Evolutionary conservation across 2,329 filamentous ascomycete species (phyloP).

Genomic region (Diplodia mutila): DNA sequence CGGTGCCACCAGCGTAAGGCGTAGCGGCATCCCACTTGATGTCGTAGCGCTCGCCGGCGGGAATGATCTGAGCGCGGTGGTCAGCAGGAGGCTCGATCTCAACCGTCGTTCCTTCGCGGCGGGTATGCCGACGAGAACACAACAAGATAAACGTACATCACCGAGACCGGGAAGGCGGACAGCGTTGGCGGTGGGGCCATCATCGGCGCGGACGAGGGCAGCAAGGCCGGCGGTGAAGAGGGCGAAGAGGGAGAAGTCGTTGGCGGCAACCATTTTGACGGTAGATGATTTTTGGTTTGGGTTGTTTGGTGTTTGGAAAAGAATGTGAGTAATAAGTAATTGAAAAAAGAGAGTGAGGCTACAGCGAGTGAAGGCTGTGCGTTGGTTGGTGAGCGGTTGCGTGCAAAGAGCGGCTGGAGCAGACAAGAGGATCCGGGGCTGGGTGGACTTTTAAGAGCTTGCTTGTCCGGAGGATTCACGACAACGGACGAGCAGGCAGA

Average conservation of each 20-base stretch:
- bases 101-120: neutral
- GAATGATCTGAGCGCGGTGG: conserved; percentile 47
- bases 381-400: neutral
- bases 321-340: neutral
- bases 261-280: conserved; percentile 41
- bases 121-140: neutral
- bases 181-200: conserved; percentile 55
- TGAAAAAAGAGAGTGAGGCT: conserved; percentile 30
- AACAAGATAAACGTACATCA: conserved; percentile 40
- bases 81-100: conserved; percentile 14
- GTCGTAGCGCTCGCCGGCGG: conserved; percentile 59
- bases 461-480: neutral
- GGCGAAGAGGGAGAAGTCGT: conserved; percentile 48
- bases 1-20: conserved; percentile 41
- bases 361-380: conserved; percentile 3
- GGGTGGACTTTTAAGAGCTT: conserved; percentile 3
- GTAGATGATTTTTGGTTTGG: conserved; percentile 4
- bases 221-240: conserved; percentile 60
- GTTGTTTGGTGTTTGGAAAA: conserved; percentile 27
- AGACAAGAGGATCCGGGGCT: neutral
- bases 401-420: conserved; percentile 24
- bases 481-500: neutral
- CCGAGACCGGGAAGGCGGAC: conserved; percentile 57
- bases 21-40: conserved; percentile 62
- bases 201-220: conserved; percentile 41